Evolutionary conservation across 2,329 filamentous ascomycete genomes (phyloP).

Genomic region (Aspergillus calidoustus): DNA sequence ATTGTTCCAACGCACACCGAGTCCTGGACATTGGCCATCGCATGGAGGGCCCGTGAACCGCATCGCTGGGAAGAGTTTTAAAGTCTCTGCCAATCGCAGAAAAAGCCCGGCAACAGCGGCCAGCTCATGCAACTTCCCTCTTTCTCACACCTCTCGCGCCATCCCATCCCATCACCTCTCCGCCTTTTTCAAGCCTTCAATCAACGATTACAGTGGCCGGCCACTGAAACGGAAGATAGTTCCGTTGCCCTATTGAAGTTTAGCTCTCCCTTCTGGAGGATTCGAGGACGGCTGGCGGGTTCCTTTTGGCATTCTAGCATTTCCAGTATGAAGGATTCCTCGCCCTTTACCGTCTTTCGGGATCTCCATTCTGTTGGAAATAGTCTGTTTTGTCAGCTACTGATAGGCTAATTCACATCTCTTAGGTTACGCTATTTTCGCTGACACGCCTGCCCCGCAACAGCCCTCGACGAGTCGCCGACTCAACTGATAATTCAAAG

Average conservation of each 20-base stretch:
- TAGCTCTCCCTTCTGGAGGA: neutral
- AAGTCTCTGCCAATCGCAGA: neutral
- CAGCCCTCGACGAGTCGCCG: neutral
- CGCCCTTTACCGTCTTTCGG: conserved; percentile 6
- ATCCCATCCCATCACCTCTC: neutral
- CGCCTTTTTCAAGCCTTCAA: neutral
- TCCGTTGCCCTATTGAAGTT: conserved; percentile 3
- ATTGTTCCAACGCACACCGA: neutral
- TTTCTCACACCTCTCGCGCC: neutral
- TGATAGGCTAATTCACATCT: neutral
- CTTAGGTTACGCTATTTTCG: neutral
- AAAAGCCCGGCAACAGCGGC: conserved; percentile 5
- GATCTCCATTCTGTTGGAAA: neutral
- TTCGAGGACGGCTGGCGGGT: neutral
- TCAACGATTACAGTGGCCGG: neutral
- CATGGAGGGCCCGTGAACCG: conserved; percentile 14
- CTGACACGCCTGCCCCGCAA: conserved; percentile 4
- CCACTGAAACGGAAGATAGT: neutral
- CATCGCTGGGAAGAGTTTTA: conserved; percentile 9
- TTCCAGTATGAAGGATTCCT: neutral
- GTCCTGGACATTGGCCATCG: conserved; percentile 1
- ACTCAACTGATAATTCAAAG: neutral
- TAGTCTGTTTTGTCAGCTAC: neutral
- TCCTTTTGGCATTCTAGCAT: neutral
- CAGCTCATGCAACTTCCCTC: neutral